Base-by-base conservation (phyloP, 129 eudicot genomes). In the Dittrichia graveolens region DNA sequence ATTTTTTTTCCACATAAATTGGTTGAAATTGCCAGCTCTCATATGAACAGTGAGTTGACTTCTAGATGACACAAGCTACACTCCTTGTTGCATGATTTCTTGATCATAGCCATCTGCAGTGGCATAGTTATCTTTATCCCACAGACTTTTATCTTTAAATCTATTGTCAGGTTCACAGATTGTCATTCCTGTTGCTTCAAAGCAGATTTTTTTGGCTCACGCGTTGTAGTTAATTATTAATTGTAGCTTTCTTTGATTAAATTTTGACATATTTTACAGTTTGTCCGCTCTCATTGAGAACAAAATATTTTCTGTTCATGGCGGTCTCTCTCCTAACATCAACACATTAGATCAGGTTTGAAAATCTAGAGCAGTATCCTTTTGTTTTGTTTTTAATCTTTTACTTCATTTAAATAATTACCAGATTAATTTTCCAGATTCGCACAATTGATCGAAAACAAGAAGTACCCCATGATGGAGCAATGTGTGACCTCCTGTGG, bases 401-500 rank as follows among this genome's bases (percentile, higher is more conserved):
- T 41, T 37, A n/a, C 58, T 47, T 5, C 70, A 61, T 46, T 31
- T 0, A 9, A 58, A 24, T 31, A 45, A 15, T 69, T 38, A 60
- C 69, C 34, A 34, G 53, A 58, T 41, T 71, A 12, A 55, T 54
- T 69, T 79, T 69, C 39, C 84, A 95, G 99, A 95, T 95, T 31
- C 88, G 99, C 59, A 83, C 89, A 52, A 95, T 95, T 79, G 99
- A 95, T 78, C 89, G 99, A 55, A 95, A 95, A 73, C 97, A 90
- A 83, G 99, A 95, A 81, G 99, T 95, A 59, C 99, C 99, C 52
- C 99, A 95, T 78, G 99, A 95, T 69, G 99, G 99, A 67, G 94
- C 86, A 72, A 95, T 95, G 99, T 95, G 99, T 86, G 99, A 95
- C 83, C 91, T 95, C 48, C 69, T 95, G 39, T 95, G 99, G 97